Conservation (phyloP, 2,329 filamentous ascomycete species). For the Cladosporium sp. region DNA sequence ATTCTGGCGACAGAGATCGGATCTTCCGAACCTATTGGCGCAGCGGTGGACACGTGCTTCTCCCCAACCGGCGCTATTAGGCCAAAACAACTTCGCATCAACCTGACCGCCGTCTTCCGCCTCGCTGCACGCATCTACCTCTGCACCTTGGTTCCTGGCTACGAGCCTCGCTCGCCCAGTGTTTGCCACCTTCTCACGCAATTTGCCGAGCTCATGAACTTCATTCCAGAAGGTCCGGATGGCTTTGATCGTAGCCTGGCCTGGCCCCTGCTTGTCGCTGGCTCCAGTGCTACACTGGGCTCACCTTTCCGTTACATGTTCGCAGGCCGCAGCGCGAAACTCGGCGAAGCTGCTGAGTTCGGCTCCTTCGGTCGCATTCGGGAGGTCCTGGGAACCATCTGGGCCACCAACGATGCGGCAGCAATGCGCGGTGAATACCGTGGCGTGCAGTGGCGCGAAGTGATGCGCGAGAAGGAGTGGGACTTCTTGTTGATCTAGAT, state of each 20-base stretch:
- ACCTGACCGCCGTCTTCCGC: slow-evolving; percentile 89
- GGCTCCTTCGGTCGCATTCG: slow-evolving; percentile 85
- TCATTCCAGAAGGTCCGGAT: slow-evolving; percentile 75
- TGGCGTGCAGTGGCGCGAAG: slow-evolving; percentile 89
- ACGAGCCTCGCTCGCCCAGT: slow-evolving; percentile 71
- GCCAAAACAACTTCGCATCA: slow-evolving; percentile 79
- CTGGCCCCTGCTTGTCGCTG: slow-evolving; percentile 90
- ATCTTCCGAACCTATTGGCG: slow-evolving; percentile 63
- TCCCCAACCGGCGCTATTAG: slow-evolving; percentile 69
- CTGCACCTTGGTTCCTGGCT: slow-evolving; percentile 91
- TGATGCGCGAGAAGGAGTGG: slow-evolving; percentile 90
- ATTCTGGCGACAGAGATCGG: slow-evolving; percentile 86
- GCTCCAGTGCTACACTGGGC: slow-evolving; percentile 70
- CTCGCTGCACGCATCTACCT: slow-evolving; percentile 92
- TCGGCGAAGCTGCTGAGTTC: slow-evolving; percentile 75
- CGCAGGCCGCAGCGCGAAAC: slow-evolving; percentile 68
- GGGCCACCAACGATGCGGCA: slow-evolving; percentile 70
- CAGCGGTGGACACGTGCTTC: slow-evolving; percentile 51
- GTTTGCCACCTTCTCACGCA: slow-evolving; percentile 76
- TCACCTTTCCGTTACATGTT: slow-evolving; percentile 79
- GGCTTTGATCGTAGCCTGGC: slow-evolving; percentile 89
- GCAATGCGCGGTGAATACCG: slow-evolving; percentile 52
- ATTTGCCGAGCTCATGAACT: slow-evolving; percentile 73
- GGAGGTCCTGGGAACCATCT: slow-evolving; percentile 77
- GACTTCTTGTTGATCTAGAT: slow-evolving; percentile 82